Evolutionary conservation across 192 early-diverging fungal species (phyloP), one percentile per base, ranked within the genome.

Genomic region (Physocladia obscura): DNA sequence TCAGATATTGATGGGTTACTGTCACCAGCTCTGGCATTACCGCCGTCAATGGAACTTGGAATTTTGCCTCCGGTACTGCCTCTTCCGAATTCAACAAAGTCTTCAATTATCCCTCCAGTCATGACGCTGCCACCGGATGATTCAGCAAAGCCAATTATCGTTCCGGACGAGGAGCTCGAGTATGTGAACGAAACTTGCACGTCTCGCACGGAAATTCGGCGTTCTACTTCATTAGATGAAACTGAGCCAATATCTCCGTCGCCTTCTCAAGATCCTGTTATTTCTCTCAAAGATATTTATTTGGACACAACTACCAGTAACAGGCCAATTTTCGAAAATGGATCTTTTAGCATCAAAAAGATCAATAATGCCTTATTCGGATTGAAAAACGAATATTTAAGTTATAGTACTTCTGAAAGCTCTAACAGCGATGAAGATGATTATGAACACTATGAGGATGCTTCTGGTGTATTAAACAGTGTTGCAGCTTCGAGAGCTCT

Each of bases 201-300:
- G n/a, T 34, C 57, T 31, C 30, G 19, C 21, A 8, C 30, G 4
- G 57, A 58, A 58, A 21, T 58, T 8, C n/a, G n/a, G n/a, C n/a
- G n/a, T n/a, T n/a, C n/a, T n/a, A 34, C 35, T 15, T 8, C 26
- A 34, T 5, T 19, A 29, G 52, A 54, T 27, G 15, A 44, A 8
- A 8, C 11, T n/a, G 40, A n/a, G n/a, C 40, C 40, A n/a, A 59
- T 6, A 27, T 26, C 24, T 29, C n/a, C n/a, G n/a, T n/a, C n/a
- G n/a, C n/a, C n/a, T n/a, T n/a, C n/a, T n/a, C n/a, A n/a, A n/a
- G n/a, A n/a, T 47, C 30, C 49, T 36, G 37, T 39, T 22, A 35
- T 65, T 31, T 32, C 65, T 2, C 36, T 68, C 29, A 68, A 68
- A 21, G 65, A 68, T 24, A 68, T 68, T 29, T 56, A 56, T 24